Evolutionary conservation across 2,329 filamentous ascomycete species (phyloP), one percentile per base, ranked within the genome.

Genomic region (Hypoxylon sp.): DNA sequence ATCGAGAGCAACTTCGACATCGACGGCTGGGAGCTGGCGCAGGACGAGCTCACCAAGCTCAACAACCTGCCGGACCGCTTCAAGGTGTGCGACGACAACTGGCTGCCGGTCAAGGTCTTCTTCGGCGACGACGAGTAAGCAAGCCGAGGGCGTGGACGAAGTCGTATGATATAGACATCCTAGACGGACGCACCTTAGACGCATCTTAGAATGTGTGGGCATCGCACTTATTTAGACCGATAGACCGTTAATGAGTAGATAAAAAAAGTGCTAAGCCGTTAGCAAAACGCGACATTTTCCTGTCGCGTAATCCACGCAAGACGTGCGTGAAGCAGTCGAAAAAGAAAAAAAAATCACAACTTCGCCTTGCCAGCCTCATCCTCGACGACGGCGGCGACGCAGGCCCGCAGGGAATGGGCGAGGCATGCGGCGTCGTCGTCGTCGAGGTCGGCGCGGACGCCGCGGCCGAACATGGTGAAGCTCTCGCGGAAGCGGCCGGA

Each of bases 391-490:
- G 76, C 75, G 1, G 76, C 79, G 24, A 88, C 72, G 54, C 79
- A 77, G 40, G 72, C 69, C 60, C 85, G 76, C 18, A 89, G 72
- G 66, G 79, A 77, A 38, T 72, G 79, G 5, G 88, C 88, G 60
- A 94, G 70, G 53, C 69, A 76, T 15, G 72, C 80, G 0, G 84
- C 91, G 65, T 93, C 90, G 9, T 90, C 88, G 33, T 93, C 90
- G 67, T 93, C 90, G 52, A 94, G 70, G 60, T 94, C 90, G 63
- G 88, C 85, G 52, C 91, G 78, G 70, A 83, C 80, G 0, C 91
- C 91, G 11, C 88, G 76, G 1, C 90, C 91, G 77, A 94, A 94
- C 90, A 93, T 93, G 42, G 88, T 91, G 77, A 92, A 93, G 71
- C 86, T 87, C 78, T 84, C 81, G 56, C 83, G 83, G 66, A 77